These are phyloP conservation scores for Entomortierella chlamydospora DNA, from an alignment of 192 early-diverging fungal species.

Conservation along the genomic window DNA sequence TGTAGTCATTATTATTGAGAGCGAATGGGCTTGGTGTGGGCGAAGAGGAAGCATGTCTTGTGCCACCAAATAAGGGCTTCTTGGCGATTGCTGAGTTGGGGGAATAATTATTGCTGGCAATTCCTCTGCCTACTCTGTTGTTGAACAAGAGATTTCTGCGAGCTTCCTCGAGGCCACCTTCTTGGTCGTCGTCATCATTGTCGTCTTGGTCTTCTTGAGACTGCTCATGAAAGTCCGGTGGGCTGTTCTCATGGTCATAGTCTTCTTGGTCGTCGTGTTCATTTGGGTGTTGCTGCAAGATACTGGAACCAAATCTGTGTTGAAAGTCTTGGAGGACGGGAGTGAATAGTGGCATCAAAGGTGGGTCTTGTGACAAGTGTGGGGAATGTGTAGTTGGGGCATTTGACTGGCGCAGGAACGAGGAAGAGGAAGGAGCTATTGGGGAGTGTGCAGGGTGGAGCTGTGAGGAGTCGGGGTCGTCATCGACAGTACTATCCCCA, in stretches of 20 bases:
- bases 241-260: not conserved
- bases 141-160: slow-evolving; percentile 22
- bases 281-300: slow-evolving; percentile 10
- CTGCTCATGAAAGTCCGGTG: slow-evolving; percentile 14
- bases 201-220: not conserved
- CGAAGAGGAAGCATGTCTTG: not conserved
- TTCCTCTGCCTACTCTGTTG: not conserved
- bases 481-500: not conserved
- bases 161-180: slow-evolving; percentile 1
- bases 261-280: slow-evolving; percentile 2
- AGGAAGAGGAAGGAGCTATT: not conserved
- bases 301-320: slow-evolving; percentile 32
- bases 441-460: not conserved
- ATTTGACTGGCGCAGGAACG: slow-evolving; percentile 21
- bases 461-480: not conserved
- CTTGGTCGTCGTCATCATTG: slow-evolving; percentile 18
- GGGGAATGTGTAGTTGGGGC: slow-evolving; percentile 6
- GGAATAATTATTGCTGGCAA: not conserved
- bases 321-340: slow-evolving; percentile 52
- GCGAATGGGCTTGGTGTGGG: slow-evolving; percentile 20
- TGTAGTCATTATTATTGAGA: not conserved
- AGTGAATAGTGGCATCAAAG: slow-evolving; percentile 50
- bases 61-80: slow-evolving; percentile 9
- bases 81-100: not conserved
- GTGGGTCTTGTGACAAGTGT: slow-evolving; percentile 9